Evolutionary conservation across 306 rosid genomes (phyloP), one percentile per base, ranked within the genome.

Genomic region (Cicer bijugum): DNA sequence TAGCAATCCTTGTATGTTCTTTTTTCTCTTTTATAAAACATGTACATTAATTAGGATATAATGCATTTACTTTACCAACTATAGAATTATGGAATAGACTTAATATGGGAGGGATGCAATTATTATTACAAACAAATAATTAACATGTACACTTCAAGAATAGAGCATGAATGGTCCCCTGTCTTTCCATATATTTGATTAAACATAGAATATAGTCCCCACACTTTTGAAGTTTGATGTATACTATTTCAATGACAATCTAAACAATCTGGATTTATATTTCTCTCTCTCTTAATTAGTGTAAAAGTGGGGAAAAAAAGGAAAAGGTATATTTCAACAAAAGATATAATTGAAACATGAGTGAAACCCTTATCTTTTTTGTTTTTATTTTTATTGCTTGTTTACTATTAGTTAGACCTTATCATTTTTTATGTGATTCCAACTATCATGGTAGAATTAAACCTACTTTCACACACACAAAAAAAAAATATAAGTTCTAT

Each of bases 141-240:
- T 6, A 43, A 59, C 66, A 59, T 35, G 66, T 59, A 33, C 69
- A 35, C 64, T 66, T 44, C n/a, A 40, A 63, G 45, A 28, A 74
- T 35, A 28, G 43, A 66, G 69, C 44, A 42, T 67, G 66, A 69
- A 62, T 53, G 76, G 82, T 56, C 80, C 81, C 67, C 42, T 66
- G 38, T 52, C 28, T 55, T 57, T 64, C 12, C 12, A 62, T 80
- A 59, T 77, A 72, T 77, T 68, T 80, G 64, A 52, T 76, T 72
- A 74, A 75, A 60, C 28, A 59, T 62, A 76, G 79, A 83, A 80
- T 76, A 72, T 79, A 75, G 76, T 78, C 74, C 71, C 80, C 50
- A 71, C 66, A 68, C 56, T 68, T 16, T 16, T 16, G 17, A 16
- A 16, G 17, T 8, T 67, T 64, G 33, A 61, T 72, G 75, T 50